Base-by-base conservation (phyloP, 1,139 yeast species). In the Kodamaea plutei region DNA sequence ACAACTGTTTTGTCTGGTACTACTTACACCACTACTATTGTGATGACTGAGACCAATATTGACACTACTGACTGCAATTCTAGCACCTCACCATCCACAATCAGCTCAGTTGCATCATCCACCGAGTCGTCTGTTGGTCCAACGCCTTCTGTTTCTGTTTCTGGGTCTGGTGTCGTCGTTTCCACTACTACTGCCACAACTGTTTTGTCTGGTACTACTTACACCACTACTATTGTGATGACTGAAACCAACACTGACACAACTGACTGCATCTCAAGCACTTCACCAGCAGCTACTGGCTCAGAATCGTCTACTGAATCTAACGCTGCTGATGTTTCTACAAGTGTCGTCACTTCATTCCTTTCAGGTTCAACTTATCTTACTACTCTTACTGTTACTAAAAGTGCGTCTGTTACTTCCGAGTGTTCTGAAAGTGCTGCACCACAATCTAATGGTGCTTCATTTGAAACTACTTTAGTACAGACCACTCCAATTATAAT, bases 151-250 rank as follows among this genome's bases (percentile, higher is more conserved):
- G 20, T 18, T 5, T 18, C 20, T 17, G 6, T 17, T 18, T 8
- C 22, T 8, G 15, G 26, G 26, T 21, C 23, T 23, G 23, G 23
- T 7, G 41, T 48, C 5, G 30, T 38, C 20, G 38, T 45, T 14
- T 41, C 41, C n/a, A 40, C 38, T 16, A 46, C 50, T 8, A 25
- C 31, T 4, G 33, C 40, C 9, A 36, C 40, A 7, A 14, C 15
- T 15, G 17, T 7, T 8, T 10, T 17, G 4, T n/a, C 17, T 9
- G 8, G 12, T 15, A 5, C 10, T 14, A 4, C 26, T 13, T 14
- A n/a, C n/a, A n/a, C n/a, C n/a, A n/a, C n/a, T n/a, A n/a, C n/a
- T n/a, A n/a, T n/a, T n/a, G n/a, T n/a, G n/a, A n/a, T n/a, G n/a
- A n/a, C n/a, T n/a, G n/a, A n/a, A n/a, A n/a, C n/a, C n/a, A n/a